A percentile compares a stretch with the other conserved stretches of the same genome.
phyloP scores from a whole-genome alignment of 176 grass and related monocot species.

The Sorghum bicolor region Sorghum_bicolor_NCBIv3 NC_012878.2:50130501-50131000 shows the following conservation, averaged over 20 bases:
- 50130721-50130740: conserved; percentile 87
- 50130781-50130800: conserved; percentile 14
- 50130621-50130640: conserved; percentile 81
- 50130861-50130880: neutral
- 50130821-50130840: neutral
- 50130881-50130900: neutral
- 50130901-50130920: neutral
- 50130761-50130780: neutral
- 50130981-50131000: neutral
- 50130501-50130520: conserved; percentile 72
- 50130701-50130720: conserved; percentile 95
- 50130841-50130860: neutral
- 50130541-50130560: conserved; percentile 80
- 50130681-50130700: conserved; percentile 98
- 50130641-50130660: conserved; percentile 87
- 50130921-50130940: neutral
- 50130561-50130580: conserved; percentile 56
- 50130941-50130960: neutral
- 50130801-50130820: neutral
- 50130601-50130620: conserved; percentile 84
- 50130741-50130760: conserved; percentile 75
- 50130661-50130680: conserved; percentile 86
- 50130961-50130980: neutral
- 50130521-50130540: conserved; percentile 64
- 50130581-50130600: conserved; percentile 56